These are phyloP conservation scores for Talaromyces piceae DNA, from an alignment of 2,329 filamentous ascomycete genomes.

Conservation along the genomic window DNA sequence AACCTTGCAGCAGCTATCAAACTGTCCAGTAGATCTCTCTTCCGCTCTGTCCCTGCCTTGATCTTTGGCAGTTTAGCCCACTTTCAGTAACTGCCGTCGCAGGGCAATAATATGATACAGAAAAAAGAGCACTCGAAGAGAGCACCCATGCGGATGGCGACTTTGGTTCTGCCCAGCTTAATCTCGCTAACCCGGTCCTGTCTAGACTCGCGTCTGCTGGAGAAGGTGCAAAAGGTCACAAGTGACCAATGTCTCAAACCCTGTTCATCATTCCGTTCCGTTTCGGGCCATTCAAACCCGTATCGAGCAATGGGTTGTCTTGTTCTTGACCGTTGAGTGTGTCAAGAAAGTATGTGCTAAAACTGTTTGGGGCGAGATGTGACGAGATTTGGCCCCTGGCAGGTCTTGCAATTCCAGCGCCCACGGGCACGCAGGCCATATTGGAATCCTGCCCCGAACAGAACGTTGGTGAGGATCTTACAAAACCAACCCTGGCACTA, in stretches of 20 bases:
- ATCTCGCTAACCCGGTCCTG: background rate
- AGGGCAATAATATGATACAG: too few relatives aligned
- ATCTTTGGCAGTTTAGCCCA: background rate
- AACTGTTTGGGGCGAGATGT: background rate
- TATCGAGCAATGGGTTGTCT: too few relatives aligned
- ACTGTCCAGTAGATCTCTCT: background rate
- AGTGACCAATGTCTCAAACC: background rate
- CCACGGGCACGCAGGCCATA: background rate
- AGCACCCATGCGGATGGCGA: too few relatives aligned
- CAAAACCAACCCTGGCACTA: background rate
- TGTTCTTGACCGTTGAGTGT: background rate
- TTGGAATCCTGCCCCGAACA: background rate
- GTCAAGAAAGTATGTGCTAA: background rate
- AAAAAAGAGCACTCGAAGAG: too few relatives aligned
- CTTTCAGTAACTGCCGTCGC: too few relatives aligned
- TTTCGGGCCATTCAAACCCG: too few relatives aligned
- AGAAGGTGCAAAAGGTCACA: background rate
- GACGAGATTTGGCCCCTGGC: background rate
- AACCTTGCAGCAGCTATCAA: constrained; percentile 6
- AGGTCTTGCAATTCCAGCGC: background rate
- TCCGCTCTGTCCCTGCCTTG: background rate
- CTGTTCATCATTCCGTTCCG: too few relatives aligned
- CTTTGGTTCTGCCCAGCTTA: too few relatives aligned
- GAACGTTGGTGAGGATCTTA: background rate
- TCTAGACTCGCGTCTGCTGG: background rate